These are phyloP conservation scores for Backusella morwellensis DNA, from an alignment of 192 early-diverging fungal species.

Conservation along the genomic window DNA sequence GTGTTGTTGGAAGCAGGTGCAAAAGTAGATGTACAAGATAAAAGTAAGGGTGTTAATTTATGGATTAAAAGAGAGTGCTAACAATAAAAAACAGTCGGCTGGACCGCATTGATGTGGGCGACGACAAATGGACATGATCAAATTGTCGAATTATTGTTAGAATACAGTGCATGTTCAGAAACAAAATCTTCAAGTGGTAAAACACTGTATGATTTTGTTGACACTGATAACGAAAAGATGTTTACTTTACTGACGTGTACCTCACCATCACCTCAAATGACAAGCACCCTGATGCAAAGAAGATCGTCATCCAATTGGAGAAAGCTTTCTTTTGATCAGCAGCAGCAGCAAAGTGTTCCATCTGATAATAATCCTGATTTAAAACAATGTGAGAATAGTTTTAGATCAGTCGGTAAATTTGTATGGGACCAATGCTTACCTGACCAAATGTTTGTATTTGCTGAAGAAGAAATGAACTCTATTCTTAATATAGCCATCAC, in stretches of 20 bases:
- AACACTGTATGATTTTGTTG: conserved; percentile 73
- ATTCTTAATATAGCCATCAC: conserved; percentile 74
- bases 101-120: conserved; percentile 93
- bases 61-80: neutral
- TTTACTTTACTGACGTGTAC: conserved; percentile 40
- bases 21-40: conserved; percentile 74
- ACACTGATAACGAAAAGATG: conserved; percentile 51
- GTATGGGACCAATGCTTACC: conserved; percentile 76
- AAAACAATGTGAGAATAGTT: conserved; percentile 11
- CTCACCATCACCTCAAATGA: neutral
- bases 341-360: neutral
- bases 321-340: neutral
- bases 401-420: conserved; percentile 51
- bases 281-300: neutral
- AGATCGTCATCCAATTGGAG: conserved; percentile 9
- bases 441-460: conserved; percentile 98
- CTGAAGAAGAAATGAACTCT: conserved; percentile 62
- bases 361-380: neutral
- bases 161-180: conserved; percentile 70
- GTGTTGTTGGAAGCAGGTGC: conserved; percentile 74
- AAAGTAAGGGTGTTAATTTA: conserved; percentile 51
- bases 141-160: conserved; percentile 72
- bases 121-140: conserved; percentile 76
- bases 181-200: conserved; percentile 68
- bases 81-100: conserved; percentile 53